Conservation (phyloP, 192 early-diverging fungal genomes). For the Jimgerdemannia lactiflua region DNA sequence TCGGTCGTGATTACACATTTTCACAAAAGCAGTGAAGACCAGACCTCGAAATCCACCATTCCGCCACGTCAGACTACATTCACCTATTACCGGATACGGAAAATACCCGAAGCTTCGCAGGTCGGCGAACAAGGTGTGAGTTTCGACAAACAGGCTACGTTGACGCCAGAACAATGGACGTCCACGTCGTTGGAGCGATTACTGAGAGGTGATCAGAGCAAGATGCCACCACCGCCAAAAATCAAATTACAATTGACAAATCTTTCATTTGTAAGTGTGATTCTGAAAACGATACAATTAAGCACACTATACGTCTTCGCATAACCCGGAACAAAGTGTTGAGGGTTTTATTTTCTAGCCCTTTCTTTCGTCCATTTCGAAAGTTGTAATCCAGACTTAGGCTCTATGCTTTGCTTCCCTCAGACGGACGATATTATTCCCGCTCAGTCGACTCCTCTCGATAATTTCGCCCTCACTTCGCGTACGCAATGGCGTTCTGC, state of each 20-base stretch:
- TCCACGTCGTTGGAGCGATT: constrained; percentile 42
- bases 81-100: constrained; percentile 48
- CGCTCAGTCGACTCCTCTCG: constrained; percentile 59
- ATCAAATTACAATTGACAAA: constrained; percentile 45
- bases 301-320: background rate
- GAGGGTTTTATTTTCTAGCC: background rate
- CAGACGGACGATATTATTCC: constrained; percentile 53
- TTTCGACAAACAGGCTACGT: background rate
- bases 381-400: constrained; percentile 41
- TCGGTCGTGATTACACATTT: too few relatives aligned
- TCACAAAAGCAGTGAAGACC: constrained; percentile 7
- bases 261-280: constrained; percentile 42
- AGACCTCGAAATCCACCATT: constrained; percentile 39
- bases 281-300: background rate
- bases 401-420: constrained; percentile 32
- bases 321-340: too few relatives aligned
- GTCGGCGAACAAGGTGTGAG: background rate
- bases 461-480: constrained; percentile 65
- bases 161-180: constrained; percentile 46
- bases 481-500: constrained; percentile 72
- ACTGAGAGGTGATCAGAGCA: constrained; percentile 33
- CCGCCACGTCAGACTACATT: constrained; percentile 54
- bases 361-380: constrained; percentile 17
- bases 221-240: constrained; percentile 36
- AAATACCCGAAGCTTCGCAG: background rate